Percentiles rank a stretch among this genome's conserved stretches.
These are phyloP conservation scores for Cladophialophora exuberans DNA, from an alignment of 2,329 filamentous ascomycete species.

Conservation along the genomic window DNA sequence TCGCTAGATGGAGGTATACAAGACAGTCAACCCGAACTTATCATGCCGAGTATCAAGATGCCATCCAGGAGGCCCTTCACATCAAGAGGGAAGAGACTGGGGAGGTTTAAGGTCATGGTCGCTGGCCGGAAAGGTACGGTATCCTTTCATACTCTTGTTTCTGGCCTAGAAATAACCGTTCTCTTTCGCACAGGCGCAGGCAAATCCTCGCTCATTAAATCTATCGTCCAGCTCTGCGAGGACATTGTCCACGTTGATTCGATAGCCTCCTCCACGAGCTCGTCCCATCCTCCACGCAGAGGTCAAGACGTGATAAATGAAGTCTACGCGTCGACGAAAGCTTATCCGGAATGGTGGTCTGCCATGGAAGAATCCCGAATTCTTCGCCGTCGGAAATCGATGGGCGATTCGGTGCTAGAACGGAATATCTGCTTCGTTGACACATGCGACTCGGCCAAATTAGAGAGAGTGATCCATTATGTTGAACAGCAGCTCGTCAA, in stretches of 20 bases:
- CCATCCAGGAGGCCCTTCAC: slow-evolving; percentile 89
- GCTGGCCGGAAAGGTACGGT: slow-evolving; percentile 76
- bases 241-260: slow-evolving; percentile 94
- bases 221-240: slow-evolving; percentile 81
- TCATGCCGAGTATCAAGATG: slow-evolving; percentile 96
- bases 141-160: slow-evolving; percentile 1
- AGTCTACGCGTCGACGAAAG: slow-evolving; percentile 77
- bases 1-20: slow-evolving; percentile 35
- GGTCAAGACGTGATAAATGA: slow-evolving; percentile 48
- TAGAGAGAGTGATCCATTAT: slow-evolving; percentile 64
- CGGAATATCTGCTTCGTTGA: slow-evolving; percentile 94
- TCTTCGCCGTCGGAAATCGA: slow-evolving; percentile 68
- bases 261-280: slow-evolving; percentile 32
- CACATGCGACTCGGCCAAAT: slow-evolving; percentile 64
- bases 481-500: slow-evolving; percentile 70
- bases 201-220: slow-evolving; percentile 87
- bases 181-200: slow-evolving; percentile 64
- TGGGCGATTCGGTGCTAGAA: slow-evolving; percentile 78
- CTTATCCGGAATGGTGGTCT: slow-evolving; percentile 89
- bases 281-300: slow-evolving; percentile 8
- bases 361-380: slow-evolving; percentile 70
- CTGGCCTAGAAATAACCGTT: slow-evolving; percentile 16
- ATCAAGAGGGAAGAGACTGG: slow-evolving; percentile 78
- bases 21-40: slow-evolving; percentile 68
- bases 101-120: slow-evolving; percentile 85